A percentile compares a stretch with the other conserved stretches of the same genome.
Evolutionary conservation across 495 filamentous ascomycete genomes (phyloP).

Genomic region (Hyaloscypha hepaticicola): DNA sequence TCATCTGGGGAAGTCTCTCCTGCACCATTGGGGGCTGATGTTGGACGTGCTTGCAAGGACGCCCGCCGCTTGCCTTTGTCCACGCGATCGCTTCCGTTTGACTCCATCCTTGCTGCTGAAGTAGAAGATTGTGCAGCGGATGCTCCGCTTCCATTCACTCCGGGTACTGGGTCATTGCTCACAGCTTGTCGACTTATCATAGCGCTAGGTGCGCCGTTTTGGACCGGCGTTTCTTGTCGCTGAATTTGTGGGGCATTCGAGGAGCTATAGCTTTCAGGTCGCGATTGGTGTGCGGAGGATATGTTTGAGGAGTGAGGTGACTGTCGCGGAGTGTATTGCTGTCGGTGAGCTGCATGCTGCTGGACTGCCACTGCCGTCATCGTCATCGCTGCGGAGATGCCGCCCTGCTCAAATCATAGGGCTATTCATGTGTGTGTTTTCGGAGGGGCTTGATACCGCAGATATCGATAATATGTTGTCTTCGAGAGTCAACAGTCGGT

Average conservation of each 20-base stretch:
- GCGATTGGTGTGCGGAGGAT: constrained; percentile 29
- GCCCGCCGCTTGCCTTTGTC: neutral
- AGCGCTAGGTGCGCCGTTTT: constrained; percentile 18
- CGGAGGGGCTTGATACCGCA: neutral
- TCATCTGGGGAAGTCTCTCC: constrained; percentile 32
- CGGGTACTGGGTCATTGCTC: constrained; percentile 26
- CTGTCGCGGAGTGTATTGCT: constrained; percentile 30
- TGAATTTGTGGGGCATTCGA: constrained; percentile 6
- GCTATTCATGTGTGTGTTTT: constrained; percentile 4
- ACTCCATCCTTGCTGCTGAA: neutral
- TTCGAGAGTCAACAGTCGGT: constrained; percentile 10
- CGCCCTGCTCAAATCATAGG: constrained; percentile 20
- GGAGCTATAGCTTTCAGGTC: constrained; percentile 48
- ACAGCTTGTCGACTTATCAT: constrained; percentile 25
- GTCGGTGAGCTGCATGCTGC: constrained; percentile 25
- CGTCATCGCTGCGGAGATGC: constrained; percentile 15
- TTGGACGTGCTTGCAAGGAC: constrained; percentile 22
- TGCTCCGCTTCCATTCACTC: constrained; percentile 13
- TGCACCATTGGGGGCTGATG: constrained; percentile 18
- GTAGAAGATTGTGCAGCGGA: neutral
- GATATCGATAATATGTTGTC: neutral
- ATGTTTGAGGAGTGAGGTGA: constrained; percentile 30
- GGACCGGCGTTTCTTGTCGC: constrained; percentile 19
- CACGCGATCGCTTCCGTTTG: neutral
- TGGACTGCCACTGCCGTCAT: constrained; percentile 34